Percentiles rank a stretch among this genome's conserved stretches.
Evolutionary conservation across 164 flowering plant species (phyloP).

Genomic region (Annona squamosa): DNA sequence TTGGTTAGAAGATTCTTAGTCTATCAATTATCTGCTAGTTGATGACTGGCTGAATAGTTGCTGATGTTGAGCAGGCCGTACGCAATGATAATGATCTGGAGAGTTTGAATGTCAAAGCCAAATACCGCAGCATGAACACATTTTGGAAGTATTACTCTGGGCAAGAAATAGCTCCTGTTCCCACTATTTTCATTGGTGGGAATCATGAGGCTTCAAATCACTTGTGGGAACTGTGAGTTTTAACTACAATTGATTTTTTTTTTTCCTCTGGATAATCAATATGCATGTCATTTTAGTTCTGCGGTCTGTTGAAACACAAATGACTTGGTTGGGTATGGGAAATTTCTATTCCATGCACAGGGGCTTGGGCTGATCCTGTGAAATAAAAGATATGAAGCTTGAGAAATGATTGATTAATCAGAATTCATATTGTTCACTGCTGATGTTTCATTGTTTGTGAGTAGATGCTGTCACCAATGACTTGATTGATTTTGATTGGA

Average conservation of each 20-base stretch:
- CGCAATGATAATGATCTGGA: conserved; percentile 77
- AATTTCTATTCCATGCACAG: neutral
- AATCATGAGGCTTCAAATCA: conserved; percentile 98
- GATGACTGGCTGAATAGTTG: neutral
- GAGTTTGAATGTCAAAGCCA: conserved; percentile 59
- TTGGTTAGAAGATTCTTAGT: neutral
- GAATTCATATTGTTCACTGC: neutral
- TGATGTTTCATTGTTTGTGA: too few species aligned
- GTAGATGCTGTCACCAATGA: too few species aligned
- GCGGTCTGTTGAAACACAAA: neutral
- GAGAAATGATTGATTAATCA: neutral
- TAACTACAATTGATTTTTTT: neutral
- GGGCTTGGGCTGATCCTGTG: neutral
- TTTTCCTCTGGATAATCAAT: neutral
- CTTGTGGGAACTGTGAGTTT: conserved; percentile 92
- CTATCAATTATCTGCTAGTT: neutral
- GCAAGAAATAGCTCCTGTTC: conserved; percentile 73
- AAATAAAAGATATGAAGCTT: neutral
- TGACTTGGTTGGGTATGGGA: neutral
- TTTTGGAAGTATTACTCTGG: conserved; percentile 99
- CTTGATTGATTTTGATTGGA: too few species aligned
- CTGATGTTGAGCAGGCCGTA: conserved; percentile 50
- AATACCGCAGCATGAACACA: conserved; percentile 67
- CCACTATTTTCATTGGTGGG: conserved; percentile 92
- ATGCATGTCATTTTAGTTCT: neutral